Conservation (phyloP, 371 early-diverging fungal species). For the Mucor piriformis region DNA sequence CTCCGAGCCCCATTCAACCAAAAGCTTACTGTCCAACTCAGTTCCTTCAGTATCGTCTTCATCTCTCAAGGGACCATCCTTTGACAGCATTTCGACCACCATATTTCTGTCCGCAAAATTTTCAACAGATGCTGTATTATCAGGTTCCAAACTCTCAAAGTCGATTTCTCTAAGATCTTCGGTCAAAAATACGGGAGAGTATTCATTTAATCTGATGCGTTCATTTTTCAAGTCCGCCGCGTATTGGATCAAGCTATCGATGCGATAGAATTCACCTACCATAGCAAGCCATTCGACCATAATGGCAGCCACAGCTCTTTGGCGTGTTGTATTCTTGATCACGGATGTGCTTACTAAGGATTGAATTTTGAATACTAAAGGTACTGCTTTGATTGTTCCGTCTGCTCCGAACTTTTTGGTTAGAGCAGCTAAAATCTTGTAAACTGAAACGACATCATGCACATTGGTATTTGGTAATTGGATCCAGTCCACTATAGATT, state of each 20-base stretch:
- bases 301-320: constrained; percentile 61
- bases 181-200: constrained; percentile 34
- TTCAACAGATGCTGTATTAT: constrained; percentile 27
- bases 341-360: constrained; percentile 36
- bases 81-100: constrained; percentile 44
- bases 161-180: background rate
- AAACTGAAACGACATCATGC: constrained; percentile 61
- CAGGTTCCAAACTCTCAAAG: constrained; percentile 35
- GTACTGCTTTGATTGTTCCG: constrained; percentile 63
- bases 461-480: constrained; percentile 52
- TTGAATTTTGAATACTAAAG: constrained; percentile 68
- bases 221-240: constrained; percentile 34
- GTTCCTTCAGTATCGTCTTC: constrained; percentile 51
- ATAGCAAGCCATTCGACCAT: constrained; percentile 57
- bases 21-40: constrained; percentile 47
- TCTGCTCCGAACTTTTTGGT: constrained; percentile 61
- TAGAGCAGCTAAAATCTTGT: constrained; percentile 53
- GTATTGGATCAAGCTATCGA: constrained; percentile 34
- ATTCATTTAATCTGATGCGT: constrained; percentile 37
- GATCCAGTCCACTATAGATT: constrained; percentile 62
- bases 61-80: constrained; percentile 46
- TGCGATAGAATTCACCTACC: constrained; percentile 43
- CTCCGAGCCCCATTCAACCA: constrained; percentile 43
- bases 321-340: constrained; percentile 44
- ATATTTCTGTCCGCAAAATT: constrained; percentile 36